Conservation (phyloP, 345 rosid genomes). For the Carallia pectinifolia region DNA sequence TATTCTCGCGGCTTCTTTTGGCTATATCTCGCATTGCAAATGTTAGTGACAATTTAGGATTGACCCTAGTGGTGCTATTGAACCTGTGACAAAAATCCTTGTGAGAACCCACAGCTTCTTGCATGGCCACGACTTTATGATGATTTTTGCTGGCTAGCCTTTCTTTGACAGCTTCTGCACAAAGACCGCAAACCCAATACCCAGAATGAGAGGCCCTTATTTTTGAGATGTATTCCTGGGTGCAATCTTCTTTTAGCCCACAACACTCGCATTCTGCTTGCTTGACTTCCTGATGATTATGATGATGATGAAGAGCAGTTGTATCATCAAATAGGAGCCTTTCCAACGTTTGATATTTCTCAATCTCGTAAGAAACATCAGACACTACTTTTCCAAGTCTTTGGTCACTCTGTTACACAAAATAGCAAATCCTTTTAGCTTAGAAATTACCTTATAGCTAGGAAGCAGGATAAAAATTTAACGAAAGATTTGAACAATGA, state of each 20-base stretch:
- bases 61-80: slow-evolving; percentile 33
- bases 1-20: slow-evolving; percentile 31
- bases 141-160: slow-evolving; percentile 10
- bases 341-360: slow-evolving; percentile 13
- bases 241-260: slow-evolving; percentile 53
- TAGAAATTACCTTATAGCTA: neutral
- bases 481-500: neutral
- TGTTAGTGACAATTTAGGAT: slow-evolving; percentile 44
- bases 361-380: slow-evolving; percentile 29
- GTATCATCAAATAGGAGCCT: neutral
- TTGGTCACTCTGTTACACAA: slow-evolving; percentile 22
- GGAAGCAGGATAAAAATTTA: neutral
- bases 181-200: slow-evolving; percentile 55
- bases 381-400: slow-evolving; percentile 35
- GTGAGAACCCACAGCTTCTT: slow-evolving; percentile 42
- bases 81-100: slow-evolving; percentile 43
- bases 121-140: slow-evolving; percentile 13
- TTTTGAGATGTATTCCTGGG: slow-evolving; percentile 31
- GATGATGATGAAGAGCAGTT: neutral
- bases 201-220: slow-evolving; percentile 31
- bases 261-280: slow-evolving; percentile 49
- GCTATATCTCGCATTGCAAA: slow-evolving; percentile 42
- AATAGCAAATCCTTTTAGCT: neutral
- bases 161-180: slow-evolving; percentile 49
- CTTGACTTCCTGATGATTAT: slow-evolving; percentile 15